phyloP scores from a whole-genome alignment of 2,329 filamentous ascomycete species.

The Botrytis pseudocinerea region DNA sequence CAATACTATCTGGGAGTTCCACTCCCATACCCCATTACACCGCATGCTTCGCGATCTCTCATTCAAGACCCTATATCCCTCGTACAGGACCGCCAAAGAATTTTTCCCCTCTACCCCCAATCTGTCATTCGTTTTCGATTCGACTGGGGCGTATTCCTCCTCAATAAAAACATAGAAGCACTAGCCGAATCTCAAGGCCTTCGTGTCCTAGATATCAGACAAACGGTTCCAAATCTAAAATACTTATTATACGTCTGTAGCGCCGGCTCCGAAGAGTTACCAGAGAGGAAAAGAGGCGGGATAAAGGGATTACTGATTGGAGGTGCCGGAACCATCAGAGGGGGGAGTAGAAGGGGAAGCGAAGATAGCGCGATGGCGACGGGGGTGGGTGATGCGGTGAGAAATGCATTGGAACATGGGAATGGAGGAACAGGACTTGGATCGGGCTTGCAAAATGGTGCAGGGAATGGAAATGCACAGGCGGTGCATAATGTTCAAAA shows the following conservation, averaged over 20 bases:
- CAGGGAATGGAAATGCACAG: constrained; percentile 21
- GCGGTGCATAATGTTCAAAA: not conserved
- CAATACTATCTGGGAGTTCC: constrained; percentile 80
- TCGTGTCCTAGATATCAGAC: constrained; percentile 82
- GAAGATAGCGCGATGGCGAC: constrained; percentile 34
- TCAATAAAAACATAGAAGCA: constrained; percentile 90
- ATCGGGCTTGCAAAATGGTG: constrained; percentile 20
- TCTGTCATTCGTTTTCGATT: constrained; percentile 81
- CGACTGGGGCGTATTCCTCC: constrained; percentile 93
- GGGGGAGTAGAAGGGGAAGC: constrained; percentile 37
- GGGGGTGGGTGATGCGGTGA: constrained; percentile 32
- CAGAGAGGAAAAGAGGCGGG: constrained; percentile 61
- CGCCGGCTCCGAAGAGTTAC: constrained; percentile 67
- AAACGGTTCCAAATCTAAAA: constrained; percentile 90
- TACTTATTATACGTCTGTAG: constrained; percentile 89
- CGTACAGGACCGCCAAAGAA: constrained; percentile 51
- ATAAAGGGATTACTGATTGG: constrained; percentile 59
- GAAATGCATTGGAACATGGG: constrained; percentile 36
- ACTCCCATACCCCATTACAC: constrained; percentile 76
- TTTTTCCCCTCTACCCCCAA: constrained; percentile 79
- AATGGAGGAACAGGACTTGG: constrained; percentile 19
- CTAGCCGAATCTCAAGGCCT: constrained; percentile 67
- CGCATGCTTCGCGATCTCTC: constrained; percentile 71
- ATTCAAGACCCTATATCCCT: constrained; percentile 74
- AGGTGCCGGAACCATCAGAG: constrained; percentile 42